Evolutionary conservation across 176 grass and related monocot genomes (phyloP), one percentile per base, ranked within the genome.

Genomic region (Carex littledalei): DNA sequence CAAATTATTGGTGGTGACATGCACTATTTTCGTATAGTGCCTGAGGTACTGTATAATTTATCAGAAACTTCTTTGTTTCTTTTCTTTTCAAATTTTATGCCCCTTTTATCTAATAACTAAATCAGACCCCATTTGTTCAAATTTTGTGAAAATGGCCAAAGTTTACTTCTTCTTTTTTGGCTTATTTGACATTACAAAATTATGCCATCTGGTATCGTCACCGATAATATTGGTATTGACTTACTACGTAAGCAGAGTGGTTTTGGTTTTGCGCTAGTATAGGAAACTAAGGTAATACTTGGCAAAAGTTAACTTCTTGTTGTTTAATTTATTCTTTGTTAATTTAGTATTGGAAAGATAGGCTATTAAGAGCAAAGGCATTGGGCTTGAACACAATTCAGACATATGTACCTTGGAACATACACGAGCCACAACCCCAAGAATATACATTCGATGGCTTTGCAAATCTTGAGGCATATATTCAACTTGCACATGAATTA

Each of bases 371-470:
- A 85, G 91, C 95, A 49, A 95, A 95, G 78, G 93, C 93, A 78
- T 86, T 95, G 34, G 95, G 95, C 13, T 90, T 98, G 85, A 95
- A 95, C 83, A 89, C 93, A 57, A 95, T 98, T 31, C 95, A 98
- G 86, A 98, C 95, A 37, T 98, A 93, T 78, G 86, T 98, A 86
- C 95, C 93, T 80, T 98, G 95, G 95, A 95, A 95, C 87, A 84
- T 95, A 79, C 93, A 98, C 63, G 95, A 95, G 82, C 89, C 93
- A 85, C 84, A 87, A 54, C 95, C 89, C 0, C 63, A 55, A 73
- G 93, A 62, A 63, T 94, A 91, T 93, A 78, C 75, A 26, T 98
- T 98, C 80, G 86, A 85, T 50, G 91, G 91, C 18, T 89, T 94
- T 49, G 77, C 88, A 20, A 89, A 94, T 66, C 85, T 98, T 56